A percentile compares a stretch with the other conserved stretches of the same genome.
These are phyloP conservation scores for Eucalyptus tenuipes DNA, from an alignment of 345 rosid genomes.

Conservation along the genomic window DNA sequence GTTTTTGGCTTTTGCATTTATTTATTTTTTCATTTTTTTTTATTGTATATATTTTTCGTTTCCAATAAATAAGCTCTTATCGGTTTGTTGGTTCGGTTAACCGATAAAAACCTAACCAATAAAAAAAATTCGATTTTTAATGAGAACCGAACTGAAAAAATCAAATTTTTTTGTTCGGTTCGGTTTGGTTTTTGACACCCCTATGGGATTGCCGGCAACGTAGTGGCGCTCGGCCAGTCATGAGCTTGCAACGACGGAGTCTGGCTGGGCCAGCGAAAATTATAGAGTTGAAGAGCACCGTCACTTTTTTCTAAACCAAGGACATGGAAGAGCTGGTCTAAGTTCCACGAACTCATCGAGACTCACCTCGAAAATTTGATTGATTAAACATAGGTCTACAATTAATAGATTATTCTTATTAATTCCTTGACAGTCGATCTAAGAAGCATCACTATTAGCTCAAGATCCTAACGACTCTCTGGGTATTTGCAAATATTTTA, in stretches of 20 bases:
- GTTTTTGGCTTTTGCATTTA: too few species aligned
- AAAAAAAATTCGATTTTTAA: too few species aligned
- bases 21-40: too few species aligned
- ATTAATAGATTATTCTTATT: neutral
- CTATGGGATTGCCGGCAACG: neutral
- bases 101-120: too few species aligned
- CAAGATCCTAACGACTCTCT: neutral
- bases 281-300: slow-evolving; percentile 39
- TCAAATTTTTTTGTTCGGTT: too few species aligned
- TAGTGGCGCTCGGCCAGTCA: neutral
- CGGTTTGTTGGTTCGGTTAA: too few species aligned
- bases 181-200: too few species aligned
- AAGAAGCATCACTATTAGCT: neutral
- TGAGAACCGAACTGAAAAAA: too few species aligned
- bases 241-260: neutral
- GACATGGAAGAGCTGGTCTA: slow-evolving; percentile 55
- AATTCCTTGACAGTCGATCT: neutral
- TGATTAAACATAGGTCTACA: slow-evolving; percentile 66
- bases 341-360: slow-evolving; percentile 57
- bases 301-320: slow-evolving; percentile 45
- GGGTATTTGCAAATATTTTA: neutral
- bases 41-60: too few species aligned
- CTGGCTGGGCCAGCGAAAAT: slow-evolving; percentile 7
- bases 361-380: slow-evolving; percentile 60
- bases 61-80: too few species aligned